phyloP scores from a whole-genome alignment of 768 basidiomycete genomes.

The Tricholoma terreum region DNA sequence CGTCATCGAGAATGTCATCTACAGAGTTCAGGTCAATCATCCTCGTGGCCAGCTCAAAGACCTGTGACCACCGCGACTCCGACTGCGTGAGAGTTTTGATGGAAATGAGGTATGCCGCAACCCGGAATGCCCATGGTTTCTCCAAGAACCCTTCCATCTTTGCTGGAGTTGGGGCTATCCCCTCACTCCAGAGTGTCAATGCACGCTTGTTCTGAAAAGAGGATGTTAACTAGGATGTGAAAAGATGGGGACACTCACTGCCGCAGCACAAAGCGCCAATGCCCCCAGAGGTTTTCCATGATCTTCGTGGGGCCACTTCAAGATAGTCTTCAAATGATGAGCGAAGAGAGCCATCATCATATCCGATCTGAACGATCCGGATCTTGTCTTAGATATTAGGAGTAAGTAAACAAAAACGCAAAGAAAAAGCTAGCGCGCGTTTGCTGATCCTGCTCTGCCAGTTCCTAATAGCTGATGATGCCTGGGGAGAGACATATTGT shows the following conservation, averaged over 20 bases:
- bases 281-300: background rate
- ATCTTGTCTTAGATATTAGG: background rate
- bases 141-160: background rate
- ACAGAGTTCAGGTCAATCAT: too few species aligned
- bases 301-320: background rate
- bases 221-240: background rate
- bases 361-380: background rate
- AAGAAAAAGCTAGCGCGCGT: background rate
- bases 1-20: background rate
- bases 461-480: background rate
- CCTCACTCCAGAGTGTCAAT: background rate
- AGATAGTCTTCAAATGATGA: background rate
- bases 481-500: background rate
- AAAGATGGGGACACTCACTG: background rate
- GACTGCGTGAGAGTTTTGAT: background rate
- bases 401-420: background rate
- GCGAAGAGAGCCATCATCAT: background rate
- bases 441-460: background rate
- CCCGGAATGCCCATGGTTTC: background rate
- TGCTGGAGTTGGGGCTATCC: background rate
- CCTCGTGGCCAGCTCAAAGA: background rate
- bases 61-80: background rate
- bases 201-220: background rate
- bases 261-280: background rate
- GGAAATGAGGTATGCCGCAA: background rate